Percentiles rank a stretch among this genome's conserved stretches.
Evolutionary conservation across 1,284 basidiomycete species (phyloP).

Genomic region (Moniliophthora roreri): DNA sequence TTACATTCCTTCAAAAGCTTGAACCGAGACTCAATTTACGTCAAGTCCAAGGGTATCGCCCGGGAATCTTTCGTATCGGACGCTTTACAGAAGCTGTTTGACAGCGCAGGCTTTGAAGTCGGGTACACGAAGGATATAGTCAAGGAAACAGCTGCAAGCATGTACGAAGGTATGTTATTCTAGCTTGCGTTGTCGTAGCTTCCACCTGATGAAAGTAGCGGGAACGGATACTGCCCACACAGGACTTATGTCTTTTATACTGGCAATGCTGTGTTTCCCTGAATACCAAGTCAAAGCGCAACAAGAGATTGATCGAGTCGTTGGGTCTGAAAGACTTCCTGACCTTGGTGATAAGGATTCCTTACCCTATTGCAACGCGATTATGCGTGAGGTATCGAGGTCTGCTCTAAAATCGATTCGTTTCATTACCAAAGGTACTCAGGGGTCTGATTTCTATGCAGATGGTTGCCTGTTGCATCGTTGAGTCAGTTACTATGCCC

Average conservation of each 20-base stretch:
- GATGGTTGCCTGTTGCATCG: neutral
- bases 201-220: too few species aligned
- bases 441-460: too few species aligned
- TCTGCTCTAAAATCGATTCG: too few species aligned
- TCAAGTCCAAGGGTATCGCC: slow-evolving; percentile 6
- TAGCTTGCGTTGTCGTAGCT: too few species aligned
- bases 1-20: neutral
- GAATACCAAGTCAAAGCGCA: too few species aligned
- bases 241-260: too few species aligned
- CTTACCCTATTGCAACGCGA: slow-evolving; percentile 13
- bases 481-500: neutral
- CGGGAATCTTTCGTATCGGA: slow-evolving; percentile 9
- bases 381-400: slow-evolving; percentile 11
- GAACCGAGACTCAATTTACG: neutral
- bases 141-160: neutral
- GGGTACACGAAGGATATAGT: slow-evolving; percentile 4
- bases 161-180: slow-evolving; percentile 17
- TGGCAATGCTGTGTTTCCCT: too few species aligned
- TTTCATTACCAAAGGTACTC: too few species aligned
- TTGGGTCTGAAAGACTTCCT: too few species aligned
- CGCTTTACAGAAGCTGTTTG: neutral
- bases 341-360: too few species aligned
- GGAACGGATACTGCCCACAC: too few species aligned
- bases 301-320: too few species aligned
- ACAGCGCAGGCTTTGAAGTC: neutral